A percentile compares a stretch with the other conserved stretches of the same genome.
Conservation (phyloP, 768 basidiomycete species). For the Kwoniella sp. region DNA sequence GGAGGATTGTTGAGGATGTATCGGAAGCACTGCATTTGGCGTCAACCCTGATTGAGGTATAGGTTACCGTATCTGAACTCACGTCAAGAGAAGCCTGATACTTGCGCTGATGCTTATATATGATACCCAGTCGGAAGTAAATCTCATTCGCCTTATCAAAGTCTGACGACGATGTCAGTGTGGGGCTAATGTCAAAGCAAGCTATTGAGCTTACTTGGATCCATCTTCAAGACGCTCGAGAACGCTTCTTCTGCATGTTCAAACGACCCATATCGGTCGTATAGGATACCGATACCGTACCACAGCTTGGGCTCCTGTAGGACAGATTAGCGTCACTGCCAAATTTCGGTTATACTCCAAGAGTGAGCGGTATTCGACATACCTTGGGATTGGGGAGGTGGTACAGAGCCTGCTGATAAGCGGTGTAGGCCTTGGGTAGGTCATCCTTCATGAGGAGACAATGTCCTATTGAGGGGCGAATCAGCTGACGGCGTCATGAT, state of each 20-base stretch:
- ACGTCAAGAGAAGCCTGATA: constrained; percentile 73
- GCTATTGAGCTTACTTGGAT: constrained; percentile 69
- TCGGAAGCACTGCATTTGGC: constrained; percentile 67
- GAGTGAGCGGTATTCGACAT: constrained; percentile 7
- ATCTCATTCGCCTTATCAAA: constrained; percentile 99
- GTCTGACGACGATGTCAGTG: constrained; percentile 55
- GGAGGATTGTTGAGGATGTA: constrained; percentile 95
- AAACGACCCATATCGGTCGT: constrained; percentile 95
- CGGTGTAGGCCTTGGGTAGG: constrained; percentile 94
- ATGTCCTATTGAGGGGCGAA: constrained; percentile 59
- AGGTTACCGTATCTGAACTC: constrained; percentile 11
- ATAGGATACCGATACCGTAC: constrained; percentile 99
- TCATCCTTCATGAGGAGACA: constrained; percentile 99
- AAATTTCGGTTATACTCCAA: neutral
- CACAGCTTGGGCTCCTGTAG: constrained; percentile 95
- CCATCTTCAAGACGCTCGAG: constrained; percentile 91
- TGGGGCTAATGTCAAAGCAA: constrained; percentile 2
- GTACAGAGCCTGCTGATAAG: constrained; percentile 97
- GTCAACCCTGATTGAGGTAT: neutral
- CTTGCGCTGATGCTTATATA: constrained; percentile 98
- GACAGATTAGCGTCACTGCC: neutral
- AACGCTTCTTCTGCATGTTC: constrained; percentile 99
- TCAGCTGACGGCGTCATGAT: too few species aligned
- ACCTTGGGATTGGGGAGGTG: constrained; percentile 93
- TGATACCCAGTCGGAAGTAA: constrained; percentile 94